Base-by-base conservation (phyloP, 345 rosid genomes). In the Litchi chinensis region DNA sequence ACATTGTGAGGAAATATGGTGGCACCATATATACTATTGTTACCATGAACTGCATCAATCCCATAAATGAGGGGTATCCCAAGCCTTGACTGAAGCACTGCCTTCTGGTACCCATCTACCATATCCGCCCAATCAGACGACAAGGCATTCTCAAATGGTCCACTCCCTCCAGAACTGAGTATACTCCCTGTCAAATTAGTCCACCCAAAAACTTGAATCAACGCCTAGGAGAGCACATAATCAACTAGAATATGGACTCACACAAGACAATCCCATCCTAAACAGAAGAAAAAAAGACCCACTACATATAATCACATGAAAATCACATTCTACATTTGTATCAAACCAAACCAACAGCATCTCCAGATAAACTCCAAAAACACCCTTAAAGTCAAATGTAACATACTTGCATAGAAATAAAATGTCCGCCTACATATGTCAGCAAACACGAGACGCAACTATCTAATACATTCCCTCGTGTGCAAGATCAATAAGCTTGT, bases 31-130 rank as follows among this genome's bases (percentile, higher is more conserved):
- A 95, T 86, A 60, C 82, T 84, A 74, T 89, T 90, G 85, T 95
- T 92, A 48, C 98, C 98, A 77, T 95, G 98, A 70, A 95, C 98
- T 19, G 98, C 98, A 87, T 95, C 99, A 56, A 83, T 86, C 76
- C 97, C 98, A 79, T 93, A 93, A 12, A 95, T 83, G 16, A 93
- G 80, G 0, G 99, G 97, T 68, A 93, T 93, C 62, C 99, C 95
- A 10, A 93, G 89, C 80, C 97, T 88, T 16, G 96, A 89, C 69
- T 85, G 83, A 15, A 95, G 89, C 21, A 96, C 96, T 39, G 86
- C 83, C 44, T 79, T 79, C 85, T 95, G 97, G 60, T 86, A 90
- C 19, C 86, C 87, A 74, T 93, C 98, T 54, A 92, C 87, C 99
- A 93, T 91, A 87, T 93, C 95, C 0, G 94, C 97, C 95, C 98